These are phyloP conservation scores for Penicillium verhagenii DNA, from an alignment of 495 filamentous ascomycete genomes.

Conservation along the genomic window DNA sequence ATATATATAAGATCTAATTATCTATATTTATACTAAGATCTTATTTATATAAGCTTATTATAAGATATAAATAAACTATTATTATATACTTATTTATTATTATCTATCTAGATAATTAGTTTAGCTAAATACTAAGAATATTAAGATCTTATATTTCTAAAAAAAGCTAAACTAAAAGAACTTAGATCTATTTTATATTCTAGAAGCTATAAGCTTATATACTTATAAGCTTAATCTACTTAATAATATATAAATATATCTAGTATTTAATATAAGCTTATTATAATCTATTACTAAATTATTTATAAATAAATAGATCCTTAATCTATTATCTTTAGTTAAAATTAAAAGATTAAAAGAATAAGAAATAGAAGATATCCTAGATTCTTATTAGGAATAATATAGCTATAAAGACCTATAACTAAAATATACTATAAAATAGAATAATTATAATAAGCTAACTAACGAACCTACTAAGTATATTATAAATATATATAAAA, in stretches of 20 bases:
- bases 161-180: neutral
- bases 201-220: neutral
- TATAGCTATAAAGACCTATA: neutral
- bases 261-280: neutral
- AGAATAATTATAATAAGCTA: neutral
- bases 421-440: neutral
- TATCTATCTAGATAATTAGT: neutral
- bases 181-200: neutral
- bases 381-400: neutral
- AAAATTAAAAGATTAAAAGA: neutral
- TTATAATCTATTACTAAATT: neutral
- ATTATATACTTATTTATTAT: neutral
- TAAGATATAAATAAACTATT: neutral
- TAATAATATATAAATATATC: neutral
- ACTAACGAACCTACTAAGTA: no score
- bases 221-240: no score
- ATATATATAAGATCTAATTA: neutral
- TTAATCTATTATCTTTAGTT: neutral
- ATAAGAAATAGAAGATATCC: neutral
- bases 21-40: neutral
- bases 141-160: neutral
- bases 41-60: neutral
- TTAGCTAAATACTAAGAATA: neutral
- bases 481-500: no score
- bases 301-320: no score